Percentiles rank a stretch among this genome's conserved stretches.
Evolutionary conservation across 2,329 filamentous ascomycete species (phyloP).

Genomic region (Huntiella moniliformis): DNA sequence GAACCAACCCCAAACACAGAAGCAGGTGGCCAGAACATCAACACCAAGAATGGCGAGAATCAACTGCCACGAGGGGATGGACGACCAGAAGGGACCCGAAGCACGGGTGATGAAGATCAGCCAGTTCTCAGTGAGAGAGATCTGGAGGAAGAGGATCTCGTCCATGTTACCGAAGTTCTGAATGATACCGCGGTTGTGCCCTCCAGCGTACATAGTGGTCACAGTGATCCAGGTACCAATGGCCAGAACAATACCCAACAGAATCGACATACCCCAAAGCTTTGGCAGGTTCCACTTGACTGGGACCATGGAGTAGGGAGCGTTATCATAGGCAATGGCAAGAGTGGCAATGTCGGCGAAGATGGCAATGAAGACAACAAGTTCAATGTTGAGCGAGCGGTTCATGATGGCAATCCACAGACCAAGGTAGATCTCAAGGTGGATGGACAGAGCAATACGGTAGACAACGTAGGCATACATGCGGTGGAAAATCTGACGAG

Average conservation of each 20-base stretch:
- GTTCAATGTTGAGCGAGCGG: conserved; percentile 62
- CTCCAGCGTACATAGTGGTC: conserved; percentile 55
- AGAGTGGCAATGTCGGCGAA: conserved; percentile 86
- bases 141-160: conserved; percentile 71
- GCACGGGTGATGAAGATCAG: too few species aligned
- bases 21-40: conserved; percentile 67
- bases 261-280: conserved; percentile 80
- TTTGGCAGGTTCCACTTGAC: conserved; percentile 88
- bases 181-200: conserved; percentile 61
- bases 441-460: conserved; percentile 79
- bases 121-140: conserved; percentile 87
- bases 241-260: conserved; percentile 65
- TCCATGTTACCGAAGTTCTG: conserved; percentile 75
- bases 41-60: conserved; percentile 59
- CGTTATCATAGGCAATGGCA: conserved; percentile 85
- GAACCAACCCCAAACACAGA: conserved; percentile 76
- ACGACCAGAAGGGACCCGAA: too few species aligned
- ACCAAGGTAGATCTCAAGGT: conserved; percentile 80
- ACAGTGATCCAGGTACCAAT: conserved; percentile 76
- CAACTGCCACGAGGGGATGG: conserved; percentile 71
- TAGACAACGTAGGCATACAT: conserved; percentile 95
- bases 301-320: conserved; percentile 65
- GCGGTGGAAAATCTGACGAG: too few species aligned
- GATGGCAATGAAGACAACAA: conserved; percentile 87
- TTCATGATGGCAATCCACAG: conserved; percentile 84